These are phyloP conservation scores for Solanum lignicaule DNA, from an alignment of 257 asterid genomes.

Conservation along the genomic window DNA sequence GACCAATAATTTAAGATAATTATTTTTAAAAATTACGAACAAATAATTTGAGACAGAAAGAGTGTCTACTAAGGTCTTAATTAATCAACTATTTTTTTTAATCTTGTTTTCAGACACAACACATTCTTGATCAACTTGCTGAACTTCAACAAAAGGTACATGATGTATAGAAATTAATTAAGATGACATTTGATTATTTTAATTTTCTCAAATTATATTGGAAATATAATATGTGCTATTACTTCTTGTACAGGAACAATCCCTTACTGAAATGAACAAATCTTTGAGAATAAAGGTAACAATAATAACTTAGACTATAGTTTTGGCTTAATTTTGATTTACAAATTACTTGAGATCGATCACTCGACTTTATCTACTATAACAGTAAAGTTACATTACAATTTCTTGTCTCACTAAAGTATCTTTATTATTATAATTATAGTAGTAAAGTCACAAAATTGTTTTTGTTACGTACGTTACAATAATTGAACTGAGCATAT, in stretches of 20 bases:
- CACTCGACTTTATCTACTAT: not conserved
- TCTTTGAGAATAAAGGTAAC: conserved; percentile 23
- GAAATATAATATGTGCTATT: not conserved
- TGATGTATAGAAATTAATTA: not conserved
- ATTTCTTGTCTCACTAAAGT: not conserved
- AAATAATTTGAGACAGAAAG: not conserved
- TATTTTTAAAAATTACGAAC: too few relatives aligned
- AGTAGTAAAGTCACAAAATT: not conserved
- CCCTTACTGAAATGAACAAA: conserved; percentile 19
- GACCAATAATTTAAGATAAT: not conserved
- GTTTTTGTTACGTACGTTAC: not conserved
- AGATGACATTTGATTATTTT: not conserved
- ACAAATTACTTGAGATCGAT: not conserved
- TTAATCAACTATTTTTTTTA: not conserved
- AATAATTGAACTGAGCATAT: not conserved
- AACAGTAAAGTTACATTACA: not conserved
- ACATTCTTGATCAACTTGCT: conserved; percentile 19
- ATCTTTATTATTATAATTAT: not conserved
- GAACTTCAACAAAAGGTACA: conserved; percentile 31
- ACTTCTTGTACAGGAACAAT: conserved; percentile 16
- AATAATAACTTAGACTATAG: not conserved
- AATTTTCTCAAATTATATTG: not conserved
- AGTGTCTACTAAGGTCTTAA: not conserved
- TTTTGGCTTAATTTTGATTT: not conserved
- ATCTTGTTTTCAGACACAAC: conserved; percentile 21